Base-by-base conservation (phyloP, 202 grass and related monocot species). In the Saccharum hybrid region DNA sequence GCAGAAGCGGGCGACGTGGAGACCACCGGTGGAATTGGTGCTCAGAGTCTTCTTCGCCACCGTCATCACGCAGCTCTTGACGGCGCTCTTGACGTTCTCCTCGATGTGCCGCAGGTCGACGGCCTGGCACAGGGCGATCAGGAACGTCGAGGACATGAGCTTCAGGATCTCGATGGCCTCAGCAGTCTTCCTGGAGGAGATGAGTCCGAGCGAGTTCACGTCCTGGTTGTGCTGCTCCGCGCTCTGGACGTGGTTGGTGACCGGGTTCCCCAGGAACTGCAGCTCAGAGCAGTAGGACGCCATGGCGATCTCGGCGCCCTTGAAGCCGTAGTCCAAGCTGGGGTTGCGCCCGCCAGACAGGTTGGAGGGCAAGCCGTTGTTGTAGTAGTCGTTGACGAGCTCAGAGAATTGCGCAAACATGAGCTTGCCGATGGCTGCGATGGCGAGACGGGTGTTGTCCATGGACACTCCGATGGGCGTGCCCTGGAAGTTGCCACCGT, bases 211-310 rank as follows among this genome's bases (percentile, higher is more conserved):
- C 0, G 90, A 92, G 83, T 92, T 92, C 15, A 92, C 90, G 34
- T 92, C 90, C 79, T 92, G 90, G 79, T 92, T 92, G 83, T 92
- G 90, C 68, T 92, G 90, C 83, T 92, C 90, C 4, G 90, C 90
- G 77, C 90, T 93, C 68, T 93, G 85, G 10, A 93, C 91, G 15
- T 93, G 88, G 91, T 90, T 93, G 77, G 91, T 93, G 13, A 93
- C 91, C 14, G 91, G 88, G 68, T 93, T 93, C 48, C 74, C 91
- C 39, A 93, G 64, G 77, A 93, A 92, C 62, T 92, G 89, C 26
- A 91, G 82, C 70, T 91, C 89, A 0, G 89, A 91, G 86, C 89
- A 91, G 78, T 91, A 91, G 0, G 89, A 86, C 8, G 89, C 89
- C 89, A 91, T 91, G 65, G 89, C 89, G 8, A 91, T 91, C 78